Evolutionary conservation across 129 eudicot genomes (phyloP).

Genomic region (Apium graveolens): DNA sequence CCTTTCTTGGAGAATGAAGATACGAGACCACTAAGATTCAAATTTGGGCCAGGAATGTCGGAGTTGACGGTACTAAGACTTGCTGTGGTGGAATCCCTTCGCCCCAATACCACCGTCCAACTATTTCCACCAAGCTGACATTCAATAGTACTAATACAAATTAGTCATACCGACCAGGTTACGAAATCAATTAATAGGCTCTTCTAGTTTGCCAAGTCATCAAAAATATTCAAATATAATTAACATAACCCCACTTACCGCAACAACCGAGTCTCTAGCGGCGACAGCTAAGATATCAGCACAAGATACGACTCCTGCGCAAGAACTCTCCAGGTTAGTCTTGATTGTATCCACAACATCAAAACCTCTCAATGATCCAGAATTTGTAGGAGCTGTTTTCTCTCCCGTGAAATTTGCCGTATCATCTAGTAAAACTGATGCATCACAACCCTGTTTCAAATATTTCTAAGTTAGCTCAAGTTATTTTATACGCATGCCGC

Average conservation of each 20-base stretch:
- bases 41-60: slow-evolving; percentile 31
- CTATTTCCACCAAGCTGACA: slow-evolving; percentile 55
- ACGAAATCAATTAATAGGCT: no score
- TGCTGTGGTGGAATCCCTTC: slow-evolving; percentile 58
- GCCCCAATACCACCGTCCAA: slow-evolving; percentile 38
- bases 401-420: slow-evolving; percentile 21
- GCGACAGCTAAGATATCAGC: slow-evolving; percentile 26
- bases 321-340: slow-evolving; percentile 16
- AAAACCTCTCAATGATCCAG: slow-evolving; percentile 23
- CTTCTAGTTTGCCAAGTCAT: no score
- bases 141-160: neutral
- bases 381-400: slow-evolving; percentile 18
- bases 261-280: slow-evolving; percentile 25
- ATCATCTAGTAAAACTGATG: slow-evolving; percentile 27
- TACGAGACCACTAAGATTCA: slow-evolving; percentile 34
- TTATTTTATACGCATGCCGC: neutral
- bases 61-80: slow-evolving; percentile 32
- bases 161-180: neutral
- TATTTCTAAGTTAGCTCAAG: neutral
- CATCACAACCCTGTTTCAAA: slow-evolving; percentile 27
- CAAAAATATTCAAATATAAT: no score
- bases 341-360: slow-evolving; percentile 25
- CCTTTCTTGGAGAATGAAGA: slow-evolving; percentile 41
- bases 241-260: no score
- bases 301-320: slow-evolving; percentile 27